Conservation (phyloP, 1,139 yeast genomes). For the Nakaseomyces delphensis region DNA sequence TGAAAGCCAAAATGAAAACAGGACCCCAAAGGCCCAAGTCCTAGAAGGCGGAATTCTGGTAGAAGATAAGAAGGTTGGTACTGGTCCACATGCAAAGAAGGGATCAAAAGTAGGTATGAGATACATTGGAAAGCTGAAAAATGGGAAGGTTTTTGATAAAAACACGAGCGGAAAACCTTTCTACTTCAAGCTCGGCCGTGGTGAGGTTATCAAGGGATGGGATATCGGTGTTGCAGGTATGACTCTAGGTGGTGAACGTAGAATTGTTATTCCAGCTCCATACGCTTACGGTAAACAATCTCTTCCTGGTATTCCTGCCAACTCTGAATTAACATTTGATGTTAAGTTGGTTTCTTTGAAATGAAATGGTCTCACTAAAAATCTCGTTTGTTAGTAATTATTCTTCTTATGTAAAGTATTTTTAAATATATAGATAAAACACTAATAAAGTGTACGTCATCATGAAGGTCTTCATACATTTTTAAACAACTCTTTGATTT, state of each 20-base stretch:
- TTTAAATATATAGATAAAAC: not conserved
- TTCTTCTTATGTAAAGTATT: not conserved
- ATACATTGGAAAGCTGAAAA: slow-evolving; percentile 93
- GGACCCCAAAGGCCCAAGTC: slow-evolving; percentile 49
- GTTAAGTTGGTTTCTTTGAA: slow-evolving; percentile 87
- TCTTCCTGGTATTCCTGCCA: slow-evolving; percentile 94
- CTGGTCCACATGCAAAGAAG: slow-evolving; percentile 79
- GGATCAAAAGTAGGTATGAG: slow-evolving; percentile 93
- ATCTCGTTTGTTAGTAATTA: not conserved
- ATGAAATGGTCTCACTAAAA: slow-evolving; percentile 33
- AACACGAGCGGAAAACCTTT: slow-evolving; percentile 97
- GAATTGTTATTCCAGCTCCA: slow-evolving; percentile 90
- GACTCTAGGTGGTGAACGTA: slow-evolving; percentile 98
- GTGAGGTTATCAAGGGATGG: slow-evolving; percentile 98
- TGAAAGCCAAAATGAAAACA: slow-evolving; percentile 27
- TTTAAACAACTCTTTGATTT: not conserved
- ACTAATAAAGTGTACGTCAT: too few species aligned
- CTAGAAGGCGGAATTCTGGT: slow-evolving; percentile 87
- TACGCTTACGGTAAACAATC: slow-evolving; percentile 94
- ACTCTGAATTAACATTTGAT: slow-evolving; percentile 91
- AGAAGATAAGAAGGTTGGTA: slow-evolving; percentile 87
- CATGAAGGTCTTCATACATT: too few species aligned
- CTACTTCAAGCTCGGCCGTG: slow-evolving; percentile 81
- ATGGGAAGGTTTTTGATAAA: slow-evolving; percentile 94
- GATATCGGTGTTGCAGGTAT: slow-evolving; percentile 97